Evolutionary conservation across 495 filamentous ascomycete species (phyloP), one percentile per base, ranked within the genome.

Genomic region (Talaromyces wortmannii): DNA sequence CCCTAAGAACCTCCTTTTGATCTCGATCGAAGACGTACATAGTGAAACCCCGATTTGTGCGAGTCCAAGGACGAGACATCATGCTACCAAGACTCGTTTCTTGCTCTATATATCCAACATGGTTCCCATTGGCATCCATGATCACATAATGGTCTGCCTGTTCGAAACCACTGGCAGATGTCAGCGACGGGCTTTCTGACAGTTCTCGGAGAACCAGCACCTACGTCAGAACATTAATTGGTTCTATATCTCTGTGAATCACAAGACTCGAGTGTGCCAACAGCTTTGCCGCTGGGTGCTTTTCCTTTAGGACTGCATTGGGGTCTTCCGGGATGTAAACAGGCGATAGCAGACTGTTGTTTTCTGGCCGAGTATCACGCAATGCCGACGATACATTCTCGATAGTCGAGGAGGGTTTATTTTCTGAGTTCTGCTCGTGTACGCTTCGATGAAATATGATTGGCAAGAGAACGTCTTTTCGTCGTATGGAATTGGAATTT

Each of bases 141-240:
- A 89, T 86, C 30, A 86, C 77, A 61, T 89, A 89, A 62, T 79
- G 80, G 57, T 89, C 88, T 13, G 85, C 84, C 66, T 89, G 85
- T 67, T 89, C 85, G 57, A 87, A 89, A 0, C 85, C 84, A 43
- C 76, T 78, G 15, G n/a, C 12, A 15, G 31, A 29, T 58, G 7
- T 53, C 42, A 45, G 32, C 18, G 2, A 13, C 45, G 30, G 13
- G 30, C 43, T 53, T 30, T 17, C 43, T 18, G 23, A 54, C 15
- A 49, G 7, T 12, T 13, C 11, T 8, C 11, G 42, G 7, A 1
- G 2, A 18, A 31, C 18, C 29, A 10, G 1, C 23, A 69, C 75
- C 67, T 57, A 80, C 70, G 87, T 67, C 69, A 89, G 74, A 7
- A 89, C 74, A 67, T 87, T 88, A 78, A 87, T 85, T 60, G 88